Conservation (phyloP, 2,329 filamentous ascomycete genomes). For the Paecilomyces formosus region DNA sequence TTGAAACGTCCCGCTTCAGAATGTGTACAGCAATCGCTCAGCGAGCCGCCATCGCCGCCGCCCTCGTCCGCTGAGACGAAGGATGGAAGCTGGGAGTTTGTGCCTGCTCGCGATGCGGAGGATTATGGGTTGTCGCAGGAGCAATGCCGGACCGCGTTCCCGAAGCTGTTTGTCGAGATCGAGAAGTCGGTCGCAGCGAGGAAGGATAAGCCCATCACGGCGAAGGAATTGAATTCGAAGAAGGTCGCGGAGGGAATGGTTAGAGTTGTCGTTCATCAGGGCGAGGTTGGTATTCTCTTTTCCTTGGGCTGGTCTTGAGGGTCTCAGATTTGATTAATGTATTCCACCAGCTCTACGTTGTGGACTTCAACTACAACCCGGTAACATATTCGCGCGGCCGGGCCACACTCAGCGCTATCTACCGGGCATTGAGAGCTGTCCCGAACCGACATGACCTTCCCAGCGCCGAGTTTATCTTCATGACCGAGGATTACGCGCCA, state of each 20-base stretch:
- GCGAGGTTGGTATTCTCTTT: conserved; percentile 22
- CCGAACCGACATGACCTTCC: conserved; percentile 34
- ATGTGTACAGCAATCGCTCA: background rate
- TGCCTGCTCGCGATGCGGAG: conserved; percentile 23
- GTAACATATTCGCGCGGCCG: conserved; percentile 28
- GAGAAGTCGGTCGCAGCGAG: conserved; percentile 22
- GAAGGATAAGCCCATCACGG: conserved; percentile 19
- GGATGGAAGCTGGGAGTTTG: conserved; percentile 24
- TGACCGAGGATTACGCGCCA: conserved; percentile 39
- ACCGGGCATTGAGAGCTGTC: conserved; percentile 39
- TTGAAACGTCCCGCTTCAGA: conserved; percentile 9
- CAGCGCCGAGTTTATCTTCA: conserved; percentile 44
- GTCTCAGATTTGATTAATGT: background rate
- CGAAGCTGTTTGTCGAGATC: conserved; percentile 30
- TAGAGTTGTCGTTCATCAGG: conserved; percentile 26
- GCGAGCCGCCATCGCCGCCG: background rate
- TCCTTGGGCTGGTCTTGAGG: background rate
- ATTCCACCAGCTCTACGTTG: conserved; percentile 24
- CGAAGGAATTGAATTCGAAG: conserved; percentile 26
- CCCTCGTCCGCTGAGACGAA: background rate
- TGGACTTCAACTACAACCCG: conserved; percentile 26
- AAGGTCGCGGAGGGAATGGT: conserved; percentile 28
- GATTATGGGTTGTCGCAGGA: conserved; percentile 28
- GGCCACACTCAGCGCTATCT: conserved; percentile 40
- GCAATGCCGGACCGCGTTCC: conserved; percentile 34